phyloP scores from a whole-genome alignment of 2,329 filamentous ascomycete genomes.

The Hypoxylon sp. region DNA sequence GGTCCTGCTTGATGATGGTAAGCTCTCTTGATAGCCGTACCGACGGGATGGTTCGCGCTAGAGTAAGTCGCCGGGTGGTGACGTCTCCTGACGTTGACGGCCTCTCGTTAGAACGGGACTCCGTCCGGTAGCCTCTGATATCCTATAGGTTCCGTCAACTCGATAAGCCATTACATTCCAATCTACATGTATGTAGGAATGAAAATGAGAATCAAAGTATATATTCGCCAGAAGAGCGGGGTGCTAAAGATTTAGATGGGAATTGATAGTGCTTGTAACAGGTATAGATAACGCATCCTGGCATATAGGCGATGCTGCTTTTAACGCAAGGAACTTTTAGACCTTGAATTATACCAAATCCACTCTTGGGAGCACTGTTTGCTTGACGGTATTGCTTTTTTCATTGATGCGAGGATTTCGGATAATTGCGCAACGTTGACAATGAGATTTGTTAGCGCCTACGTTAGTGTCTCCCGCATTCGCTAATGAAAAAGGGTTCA shows the following conservation, averaged over 20 bases:
- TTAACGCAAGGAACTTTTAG: slow-evolving; percentile 4
- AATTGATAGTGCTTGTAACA: neutral
- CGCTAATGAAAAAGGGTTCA: too few relatives aligned
- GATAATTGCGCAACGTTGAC: slow-evolving; percentile 7
- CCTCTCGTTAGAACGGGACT: neutral
- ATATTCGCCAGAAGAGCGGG: neutral
- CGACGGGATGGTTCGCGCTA: slow-evolving; percentile 26
- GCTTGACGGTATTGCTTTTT: neutral
- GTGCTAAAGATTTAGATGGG: neutral
- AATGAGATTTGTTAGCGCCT: slow-evolving; percentile 1
- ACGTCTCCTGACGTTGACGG: slow-evolving; percentile 6
- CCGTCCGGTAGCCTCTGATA: neutral
- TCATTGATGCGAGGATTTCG: slow-evolving; percentile 1
- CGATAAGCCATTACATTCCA: neutral
- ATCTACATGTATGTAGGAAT: neutral
- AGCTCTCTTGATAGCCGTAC: slow-evolving; percentile 11
- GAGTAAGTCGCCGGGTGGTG: neutral
- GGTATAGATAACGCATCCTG: neutral
- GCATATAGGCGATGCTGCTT: slow-evolving; percentile 3
- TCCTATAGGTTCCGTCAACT: neutral
- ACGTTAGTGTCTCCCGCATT: neutral
- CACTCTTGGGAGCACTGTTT: slow-evolving; percentile 16
- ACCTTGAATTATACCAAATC: neutral
- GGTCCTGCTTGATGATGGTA: neutral
- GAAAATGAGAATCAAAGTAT: neutral